A percentile compares a stretch with the other conserved stretches of the same genome.
phyloP scores from a whole-genome alignment of 1,139 yeast species.

The Diutina ranongensis region DNA sequence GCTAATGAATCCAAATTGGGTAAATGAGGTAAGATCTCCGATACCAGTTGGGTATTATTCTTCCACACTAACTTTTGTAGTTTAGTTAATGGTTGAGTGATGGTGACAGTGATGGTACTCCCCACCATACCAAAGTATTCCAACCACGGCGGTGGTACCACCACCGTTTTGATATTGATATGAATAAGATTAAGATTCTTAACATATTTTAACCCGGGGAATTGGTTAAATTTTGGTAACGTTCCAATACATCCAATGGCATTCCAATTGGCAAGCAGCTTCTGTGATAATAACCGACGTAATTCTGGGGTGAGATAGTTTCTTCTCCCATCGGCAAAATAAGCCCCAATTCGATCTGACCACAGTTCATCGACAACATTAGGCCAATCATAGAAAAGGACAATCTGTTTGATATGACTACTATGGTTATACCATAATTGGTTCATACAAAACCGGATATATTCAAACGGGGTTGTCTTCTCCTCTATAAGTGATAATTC shows the following conservation, averaged over 20 bases:
- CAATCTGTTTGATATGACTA: neutral
- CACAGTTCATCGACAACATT: neutral
- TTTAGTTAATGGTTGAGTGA: neutral
- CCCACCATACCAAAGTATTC: slow-evolving; percentile 2
- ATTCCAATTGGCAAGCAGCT: neutral
- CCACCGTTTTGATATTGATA: neutral
- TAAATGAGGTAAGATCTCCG: neutral
- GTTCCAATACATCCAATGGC: neutral
- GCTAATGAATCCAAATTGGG: neutral
- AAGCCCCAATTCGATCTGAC: neutral
- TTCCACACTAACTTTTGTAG: neutral
- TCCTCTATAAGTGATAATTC: neutral
- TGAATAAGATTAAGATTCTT: neutral
- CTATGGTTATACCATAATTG: neutral
- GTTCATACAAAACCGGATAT: neutral
- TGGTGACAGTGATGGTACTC: neutral
- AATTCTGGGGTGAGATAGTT: neutral
- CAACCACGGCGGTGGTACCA: slow-evolving; percentile 2
- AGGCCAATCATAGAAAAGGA: neutral
- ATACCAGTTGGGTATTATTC: neutral
- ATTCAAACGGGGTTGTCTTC: neutral
- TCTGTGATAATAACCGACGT: neutral
- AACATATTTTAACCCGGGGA: neutral
- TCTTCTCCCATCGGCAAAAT: neutral
- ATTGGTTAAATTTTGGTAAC: neutral